Percentiles rank a stretch among this genome's conserved stretches.
Evolutionary conservation across 2,329 filamentous ascomycete genomes (phyloP).

Genomic region (Claviceps spartinae): DNA sequence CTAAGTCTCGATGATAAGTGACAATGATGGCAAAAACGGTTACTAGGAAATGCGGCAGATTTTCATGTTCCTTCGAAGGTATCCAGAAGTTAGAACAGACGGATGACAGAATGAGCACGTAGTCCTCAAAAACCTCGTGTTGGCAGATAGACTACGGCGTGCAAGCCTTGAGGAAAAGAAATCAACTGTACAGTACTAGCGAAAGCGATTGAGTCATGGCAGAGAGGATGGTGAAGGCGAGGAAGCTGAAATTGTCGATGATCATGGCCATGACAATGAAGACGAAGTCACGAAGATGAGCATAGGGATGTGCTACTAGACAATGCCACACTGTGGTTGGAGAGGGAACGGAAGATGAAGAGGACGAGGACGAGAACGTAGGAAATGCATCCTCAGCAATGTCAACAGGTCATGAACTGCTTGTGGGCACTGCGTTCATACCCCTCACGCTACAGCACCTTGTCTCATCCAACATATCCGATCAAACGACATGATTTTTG

Average conservation of each 20-base stretch:
- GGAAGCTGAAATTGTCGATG: conserved; percentile 12
- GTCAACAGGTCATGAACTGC: too few species aligned
- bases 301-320: conserved; percentile 15
- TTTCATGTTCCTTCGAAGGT: conserved; percentile 1
- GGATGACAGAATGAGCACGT: conserved; percentile 8
- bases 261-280: conserved; percentile 6
- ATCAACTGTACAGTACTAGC: conserved; percentile 9
- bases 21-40: neutral
- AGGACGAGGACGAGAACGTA: too few species aligned
- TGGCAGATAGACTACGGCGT: conserved; percentile 13
- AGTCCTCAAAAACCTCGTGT: conserved; percentile 7
- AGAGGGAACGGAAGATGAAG: too few species aligned
- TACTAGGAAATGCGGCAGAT: conserved; percentile 1
- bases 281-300: neutral
- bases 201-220: conserved; percentile 8
- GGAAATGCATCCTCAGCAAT: too few species aligned
- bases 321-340: neutral
- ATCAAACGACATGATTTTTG: too few species aligned
- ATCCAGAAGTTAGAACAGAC: conserved; percentile 3
- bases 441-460: too few species aligned
- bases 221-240: conserved; percentile 10
- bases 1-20: conserved; percentile 3
- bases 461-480: too few species aligned
- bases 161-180: conserved; percentile 6
- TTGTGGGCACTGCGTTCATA: too few species aligned